A percentile compares a stretch with the other conserved stretches of the same genome.
These are phyloP conservation scores for Chrysoporthe cubensis DNA, from an alignment of 2,329 filamentous ascomycete species.

Conservation along the genomic window DNA sequence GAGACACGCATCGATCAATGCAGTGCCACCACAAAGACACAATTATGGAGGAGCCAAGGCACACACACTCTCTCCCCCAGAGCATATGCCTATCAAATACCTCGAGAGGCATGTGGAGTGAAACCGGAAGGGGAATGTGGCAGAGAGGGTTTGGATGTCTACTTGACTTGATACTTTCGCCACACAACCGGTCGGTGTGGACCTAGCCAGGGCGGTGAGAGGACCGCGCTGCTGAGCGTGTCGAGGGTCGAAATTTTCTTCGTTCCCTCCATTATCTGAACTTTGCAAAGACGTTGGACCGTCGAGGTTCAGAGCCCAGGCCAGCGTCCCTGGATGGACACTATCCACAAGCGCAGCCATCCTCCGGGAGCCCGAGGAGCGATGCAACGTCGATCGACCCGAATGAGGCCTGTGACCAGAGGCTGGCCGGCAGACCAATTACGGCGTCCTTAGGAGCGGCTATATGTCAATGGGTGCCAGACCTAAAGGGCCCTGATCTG, in stretches of 20 bases:
- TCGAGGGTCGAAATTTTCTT: not conserved
- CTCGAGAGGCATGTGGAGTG: not conserved
- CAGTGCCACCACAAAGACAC: conserved; percentile 22
- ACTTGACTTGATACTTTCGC: not conserved
- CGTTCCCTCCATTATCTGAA: not conserved
- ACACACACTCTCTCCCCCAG: not conserved
- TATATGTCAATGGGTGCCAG: not conserved
- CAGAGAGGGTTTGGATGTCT: not conserved
- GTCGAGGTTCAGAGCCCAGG: not conserved
- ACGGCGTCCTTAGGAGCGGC: conserved; percentile 1
- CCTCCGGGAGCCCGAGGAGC: conserved; percentile 1
- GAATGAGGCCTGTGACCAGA: conserved; percentile 1
- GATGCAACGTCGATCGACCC: conserved; percentile 14
- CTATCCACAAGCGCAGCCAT: not conserved
- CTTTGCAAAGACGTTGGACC: not conserved
- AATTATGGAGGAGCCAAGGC: conserved; percentile 11
- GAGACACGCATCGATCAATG: conserved; percentile 10
- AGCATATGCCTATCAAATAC: not conserved
- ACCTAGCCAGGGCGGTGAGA: conserved; percentile 3
- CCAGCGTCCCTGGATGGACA: not conserved
- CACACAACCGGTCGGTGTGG: not conserved
- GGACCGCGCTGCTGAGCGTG: not conserved
- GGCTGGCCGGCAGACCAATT: not conserved
- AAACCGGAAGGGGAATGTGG: not conserved
- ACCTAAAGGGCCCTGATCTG: not conserved